Evolutionary conservation across 1,139 yeast genomes (phyloP).

Genomic region (Saccharomyces hybrid): DNA sequence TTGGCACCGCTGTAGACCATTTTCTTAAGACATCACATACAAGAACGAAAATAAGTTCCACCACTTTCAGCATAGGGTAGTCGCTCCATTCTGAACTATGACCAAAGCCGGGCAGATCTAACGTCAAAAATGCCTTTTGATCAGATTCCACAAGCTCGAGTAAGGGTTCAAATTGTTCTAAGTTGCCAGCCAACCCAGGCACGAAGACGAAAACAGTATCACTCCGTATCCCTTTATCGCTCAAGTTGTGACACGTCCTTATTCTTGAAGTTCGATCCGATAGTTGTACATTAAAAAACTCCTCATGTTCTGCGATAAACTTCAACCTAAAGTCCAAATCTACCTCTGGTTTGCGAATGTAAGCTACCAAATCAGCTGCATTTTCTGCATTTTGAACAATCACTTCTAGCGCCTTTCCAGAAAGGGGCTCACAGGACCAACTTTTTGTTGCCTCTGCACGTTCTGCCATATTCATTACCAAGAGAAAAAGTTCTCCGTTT

Average conservation of each 20-base stretch:
- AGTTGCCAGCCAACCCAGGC: slow-evolving; percentile 68
- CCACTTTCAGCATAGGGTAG: slow-evolving; percentile 22
- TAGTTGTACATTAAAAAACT: slow-evolving; percentile 5
- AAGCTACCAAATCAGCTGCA: slow-evolving; percentile 8
- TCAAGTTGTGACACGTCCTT: slow-evolving; percentile 21
- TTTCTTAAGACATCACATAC: not conserved
- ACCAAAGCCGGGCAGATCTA: slow-evolving; percentile 71
- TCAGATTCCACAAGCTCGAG: slow-evolving; percentile 49
- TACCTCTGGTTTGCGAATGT: slow-evolving; percentile 9
- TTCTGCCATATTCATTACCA: not conserved
- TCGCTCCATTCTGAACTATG: slow-evolving; percentile 28
- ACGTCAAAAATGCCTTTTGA: slow-evolving; percentile 40
- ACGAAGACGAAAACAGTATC: slow-evolving; percentile 44
- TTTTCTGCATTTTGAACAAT: slow-evolving; percentile 14
- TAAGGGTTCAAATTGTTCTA: slow-evolving; percentile 64
- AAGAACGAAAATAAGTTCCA: slow-evolving; percentile 7
- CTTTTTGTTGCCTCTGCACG: slow-evolving; percentile 1
- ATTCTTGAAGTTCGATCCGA: slow-evolving; percentile 5
- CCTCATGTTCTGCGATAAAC: slow-evolving; percentile 9
- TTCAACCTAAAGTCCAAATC: not conserved
- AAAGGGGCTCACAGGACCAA: slow-evolving; percentile 12
- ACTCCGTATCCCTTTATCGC: slow-evolving; percentile 4
- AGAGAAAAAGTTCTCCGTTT: not conserved
- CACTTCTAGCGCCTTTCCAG: slow-evolving; percentile 13
- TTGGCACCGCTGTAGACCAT: not conserved